phyloP scores from a whole-genome alignment of 2,329 filamentous ascomycete genomes.

The Cladosporium sp. region DNA sequence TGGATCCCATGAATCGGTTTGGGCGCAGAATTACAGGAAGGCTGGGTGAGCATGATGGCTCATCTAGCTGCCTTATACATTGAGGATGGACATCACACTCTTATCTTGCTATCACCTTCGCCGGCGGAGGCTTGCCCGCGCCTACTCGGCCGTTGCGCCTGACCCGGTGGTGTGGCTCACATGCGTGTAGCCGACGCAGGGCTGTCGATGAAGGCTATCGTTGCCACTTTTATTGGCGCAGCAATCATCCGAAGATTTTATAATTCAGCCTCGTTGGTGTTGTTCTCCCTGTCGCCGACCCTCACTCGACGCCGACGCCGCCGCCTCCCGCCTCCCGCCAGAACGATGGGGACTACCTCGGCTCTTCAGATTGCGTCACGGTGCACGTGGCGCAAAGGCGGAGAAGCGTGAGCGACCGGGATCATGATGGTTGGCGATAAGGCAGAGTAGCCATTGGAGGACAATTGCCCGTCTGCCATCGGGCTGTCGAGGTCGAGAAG shows the following conservation, averaged over 20 bases:
- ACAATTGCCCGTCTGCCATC: neutral
- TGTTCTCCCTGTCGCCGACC: no score
- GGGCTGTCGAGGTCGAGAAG: neutral
- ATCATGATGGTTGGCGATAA: neutral
- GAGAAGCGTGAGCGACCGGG: neutral
- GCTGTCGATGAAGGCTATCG: neutral
- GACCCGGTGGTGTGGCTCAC: neutral
- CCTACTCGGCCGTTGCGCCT: neutral
- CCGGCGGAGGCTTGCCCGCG: constrained; percentile 5
- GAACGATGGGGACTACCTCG: neutral
- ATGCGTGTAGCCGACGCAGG: constrained; percentile 2
- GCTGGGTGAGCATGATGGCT: no score
- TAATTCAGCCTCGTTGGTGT: no score
- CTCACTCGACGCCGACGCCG: no score
- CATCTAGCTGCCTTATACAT: no score
- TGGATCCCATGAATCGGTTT: no score
- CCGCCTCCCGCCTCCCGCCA: neutral
- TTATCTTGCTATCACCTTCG: neutral
- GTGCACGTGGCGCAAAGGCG: neutral
- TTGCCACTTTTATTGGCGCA: neutral
- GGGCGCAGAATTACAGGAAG: no score
- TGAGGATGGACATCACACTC: no score
- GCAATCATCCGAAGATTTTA: neutral
- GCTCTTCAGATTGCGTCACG: neutral
- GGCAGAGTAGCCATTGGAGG: neutral